Base-by-base conservation (phyloP, 345 rosid species). In the Acer saccharum region DNA sequence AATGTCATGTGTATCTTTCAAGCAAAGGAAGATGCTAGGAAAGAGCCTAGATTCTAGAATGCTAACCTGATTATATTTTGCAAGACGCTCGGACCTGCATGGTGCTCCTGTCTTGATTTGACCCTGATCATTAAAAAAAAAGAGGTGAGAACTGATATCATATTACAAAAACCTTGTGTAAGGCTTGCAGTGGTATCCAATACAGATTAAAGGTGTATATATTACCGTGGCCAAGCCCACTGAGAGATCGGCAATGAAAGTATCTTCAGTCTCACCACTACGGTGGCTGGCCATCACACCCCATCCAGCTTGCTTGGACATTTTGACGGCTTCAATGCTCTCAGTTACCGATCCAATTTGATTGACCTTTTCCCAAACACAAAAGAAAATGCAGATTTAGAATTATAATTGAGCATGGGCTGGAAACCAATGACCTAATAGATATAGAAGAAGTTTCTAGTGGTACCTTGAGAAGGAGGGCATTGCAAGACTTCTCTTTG, bases 281-380 rank as follows among this genome's bases (percentile, higher is more conserved):
- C 97, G 81, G 86, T 96, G 99, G 86, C 99, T 96, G 35, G 99
- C 88, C 99, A 96, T 92, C 75, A 96, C 97, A 72, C 97, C 98
- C 99, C 99, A 94, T 0, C 99, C 98, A 78, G 99, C 99, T 66
- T n/a, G 83, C 86, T 96, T 96, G 5, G 99, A 92, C 99, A 96
- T 94, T 86, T 69, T 96, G 27, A 96, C 98, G 46, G 99, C 99
- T 86, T 96, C 98, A 23, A 96, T 94, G 75, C 99, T 96, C 86
- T 96, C 99, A 4, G 99, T 96, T 10, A 94, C 98, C 0, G 98
- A 86, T 35, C 97, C 99, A 79, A 96, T 96, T 91, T 96, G 99
- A 86, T 96, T 96, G 67, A 94, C 99, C 98, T 95, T 87, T 75
- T 35, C 27, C 54, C 48, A 65, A 71, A 32, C 39, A 69, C 21